Evolutionary conservation across 768 basidiomycete species (phyloP), one percentile per base, ranked within the genome.

Genomic region (Auriscalpium microsporum): DNA sequence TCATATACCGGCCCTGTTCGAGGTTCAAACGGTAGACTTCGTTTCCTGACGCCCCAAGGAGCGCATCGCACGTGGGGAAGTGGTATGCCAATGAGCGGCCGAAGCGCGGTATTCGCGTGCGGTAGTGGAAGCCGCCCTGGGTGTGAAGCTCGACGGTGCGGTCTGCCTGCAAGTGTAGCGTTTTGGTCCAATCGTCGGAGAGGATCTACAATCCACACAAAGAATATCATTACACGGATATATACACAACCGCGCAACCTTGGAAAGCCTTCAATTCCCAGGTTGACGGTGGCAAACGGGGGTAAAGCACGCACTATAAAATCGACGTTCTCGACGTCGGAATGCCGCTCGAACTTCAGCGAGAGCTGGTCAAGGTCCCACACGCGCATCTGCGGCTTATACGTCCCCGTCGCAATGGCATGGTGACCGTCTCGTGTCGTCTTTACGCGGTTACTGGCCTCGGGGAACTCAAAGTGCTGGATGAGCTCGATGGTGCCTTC

Each of bases 121-220:
- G 84, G 67, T 96, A 91, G 69, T 97, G 90, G 57, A 94, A 81
- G 0, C 93, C 92, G 47, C 89, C 82, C 68, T 98, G 96, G 0
- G 91, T 95, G 67, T 99, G 96, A 6, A 99, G 75, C 64, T 94
- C 91, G 54, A 99, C 69, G 5, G 90, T 90, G n/a, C 96, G 85
- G 73, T 97, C 94, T 50, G 87, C 86, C 78, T 98, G 96, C 2
- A 99, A 79, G 68, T 96, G 94, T 58, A 97, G 78, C n/a, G 90
- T 86, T 68, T 98, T 98, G 8, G 95, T 98, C 95, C 95, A 98
- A 75, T 98, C 95, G 65, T 94, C 90, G 1, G 94, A 97, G 8
- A 98, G 77, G 63, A 92, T 86, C 94, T 96, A 70, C 8, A 57
- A 40, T 58, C 52, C 59, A 56, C 44, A 34, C 36, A 42, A 50